Evolutionary conservation across 2,329 filamentous ascomycete genomes (phyloP), one percentile per base, ranked within the genome.

Genomic region (Penicillium brevicompactum): DNA sequence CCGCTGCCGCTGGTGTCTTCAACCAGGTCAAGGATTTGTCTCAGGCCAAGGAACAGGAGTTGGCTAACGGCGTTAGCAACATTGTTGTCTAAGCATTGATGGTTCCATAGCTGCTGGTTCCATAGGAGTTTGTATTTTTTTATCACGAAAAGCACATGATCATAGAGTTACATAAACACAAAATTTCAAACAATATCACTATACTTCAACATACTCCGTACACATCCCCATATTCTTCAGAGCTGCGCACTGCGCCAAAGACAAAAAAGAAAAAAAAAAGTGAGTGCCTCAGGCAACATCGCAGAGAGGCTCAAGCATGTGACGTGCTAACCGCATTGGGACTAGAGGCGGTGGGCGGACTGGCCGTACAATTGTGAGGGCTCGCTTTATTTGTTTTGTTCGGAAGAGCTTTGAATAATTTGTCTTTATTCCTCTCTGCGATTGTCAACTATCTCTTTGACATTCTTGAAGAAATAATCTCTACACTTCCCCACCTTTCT

Each of bases 1-100:
- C 92, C 16, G 90, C 92, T 1, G 85, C 85, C 48, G 83, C 87
- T 2, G 88, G 88, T 10, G 82, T 86, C 67, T 61, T 61, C 18
- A 49, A 58, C 24, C 40, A 52, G 43, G 46, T 40, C 40, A 40
- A 45, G 31, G 31, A 31, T 24, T 16, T 57, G 34, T 58, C 57
- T 11, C 57, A 58, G 38, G 55, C 45, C 10, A 55, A 51, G 30
- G 57, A 60, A 46, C 47, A 49, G 11, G 58, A 60, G 16, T 46
- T 60, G 41, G 52, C 47, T 27, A 60, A 58, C 24, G 56, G 58
- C 30, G 49, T 60, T 40, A 44, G 46, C 43, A 56, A 56, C 49
- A 60, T 60, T 43, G 47, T 60, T 54, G 40, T 60, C 38, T 60
- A 56, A 60, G 51, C 53, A 56, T 56, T 38, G 31, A 32, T 53